Evolutionary conservation across 345 rosid species (phyloP).

Genomic region (Sisymbrium irio): DNA sequence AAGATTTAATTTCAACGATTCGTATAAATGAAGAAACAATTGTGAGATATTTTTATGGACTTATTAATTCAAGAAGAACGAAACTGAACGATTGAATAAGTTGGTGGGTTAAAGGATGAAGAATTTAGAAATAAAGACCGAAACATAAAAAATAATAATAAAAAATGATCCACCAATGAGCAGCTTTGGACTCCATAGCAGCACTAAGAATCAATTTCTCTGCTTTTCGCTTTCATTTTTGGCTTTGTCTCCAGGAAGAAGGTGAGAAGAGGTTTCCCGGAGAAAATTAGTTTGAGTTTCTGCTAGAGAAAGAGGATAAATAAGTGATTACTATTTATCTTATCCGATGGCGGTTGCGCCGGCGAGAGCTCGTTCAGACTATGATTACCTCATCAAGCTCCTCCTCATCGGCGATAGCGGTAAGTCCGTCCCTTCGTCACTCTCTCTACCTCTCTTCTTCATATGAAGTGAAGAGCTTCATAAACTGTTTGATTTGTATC

Average conservation of each 20-base stretch:
- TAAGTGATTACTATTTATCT: background rate
- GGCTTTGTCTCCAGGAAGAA: background rate
- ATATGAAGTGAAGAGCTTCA: background rate
- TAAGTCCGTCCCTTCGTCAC: constrained; percentile 7
- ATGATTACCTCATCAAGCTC: constrained; percentile 52
- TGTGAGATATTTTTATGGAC: background rate
- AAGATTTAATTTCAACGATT: too few relatives aligned
- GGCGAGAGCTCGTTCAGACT: constrained; percentile 53
- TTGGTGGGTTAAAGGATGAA: background rate
- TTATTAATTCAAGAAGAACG: background rate
- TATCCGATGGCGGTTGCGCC: constrained; percentile 46
- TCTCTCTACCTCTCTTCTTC: background rate
- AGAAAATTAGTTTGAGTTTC: background rate
- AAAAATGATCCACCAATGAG: constrained; percentile 18
- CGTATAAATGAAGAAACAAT: too few relatives aligned
- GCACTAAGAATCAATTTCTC: background rate
- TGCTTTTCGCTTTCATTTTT: background rate
- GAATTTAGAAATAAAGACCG: background rate
- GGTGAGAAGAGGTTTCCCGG: constrained; percentile 1
- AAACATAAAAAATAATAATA: background rate
- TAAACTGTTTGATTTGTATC: background rate
- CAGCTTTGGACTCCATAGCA: constrained; percentile 1
- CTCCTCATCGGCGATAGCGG: constrained; percentile 56
- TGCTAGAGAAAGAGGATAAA: background rate
- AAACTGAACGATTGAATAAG: background rate